A percentile compares a stretch with the other conserved stretches of the same genome.
These are phyloP conservation scores for Septoria linicola DNA, from an alignment of 2,329 filamentous ascomycete genomes.

Conservation along the genomic window DNA sequence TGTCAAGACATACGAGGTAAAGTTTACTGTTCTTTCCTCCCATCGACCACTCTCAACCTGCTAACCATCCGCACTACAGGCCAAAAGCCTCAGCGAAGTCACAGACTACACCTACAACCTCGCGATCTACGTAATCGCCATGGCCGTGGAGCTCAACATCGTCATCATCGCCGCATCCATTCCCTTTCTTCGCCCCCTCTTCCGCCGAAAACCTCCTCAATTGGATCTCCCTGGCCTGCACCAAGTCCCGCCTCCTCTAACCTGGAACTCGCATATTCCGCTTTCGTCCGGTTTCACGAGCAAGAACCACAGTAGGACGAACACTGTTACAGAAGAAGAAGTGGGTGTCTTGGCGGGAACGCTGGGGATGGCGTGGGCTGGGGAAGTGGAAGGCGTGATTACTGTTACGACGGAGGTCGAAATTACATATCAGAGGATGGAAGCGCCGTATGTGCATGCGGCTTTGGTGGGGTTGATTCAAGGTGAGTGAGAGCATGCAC, in stretches of 20 bases:
- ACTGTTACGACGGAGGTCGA: slow-evolving; percentile 23
- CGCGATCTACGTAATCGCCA: slow-evolving; percentile 30
- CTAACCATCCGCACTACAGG: too few relatives aligned
- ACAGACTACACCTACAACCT: slow-evolving; percentile 36
- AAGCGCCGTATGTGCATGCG: slow-evolving; percentile 33
- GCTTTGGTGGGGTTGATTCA: slow-evolving; percentile 33
- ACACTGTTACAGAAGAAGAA: neutral
- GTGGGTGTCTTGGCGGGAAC: neutral
- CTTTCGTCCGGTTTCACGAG: slow-evolving; percentile 8
- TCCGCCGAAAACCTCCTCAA: neutral
- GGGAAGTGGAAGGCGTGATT: slow-evolving; percentile 10
- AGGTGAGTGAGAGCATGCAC: slow-evolving; percentile 24
- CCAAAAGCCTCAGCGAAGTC: slow-evolving; percentile 28
- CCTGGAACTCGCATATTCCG: slow-evolving; percentile 17
- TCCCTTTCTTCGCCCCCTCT: slow-evolving; percentile 30
- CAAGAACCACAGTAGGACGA: slow-evolving; percentile 19
- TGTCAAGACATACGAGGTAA: slow-evolving; percentile 34
- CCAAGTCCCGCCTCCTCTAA: neutral
- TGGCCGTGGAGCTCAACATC: slow-evolving; percentile 38
- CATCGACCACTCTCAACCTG: too few relatives aligned
- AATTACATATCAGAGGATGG: slow-evolving; percentile 20
- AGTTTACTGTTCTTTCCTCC: neutral
- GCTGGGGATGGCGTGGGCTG: neutral
- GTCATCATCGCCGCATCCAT: slow-evolving; percentile 36
- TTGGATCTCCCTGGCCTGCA: neutral